A percentile compares a stretch with the other conserved stretches of the same genome.
Conservation (phyloP, 2,329 filamentous ascomycete genomes). For the Aureobasidium namibiae region DNA sequence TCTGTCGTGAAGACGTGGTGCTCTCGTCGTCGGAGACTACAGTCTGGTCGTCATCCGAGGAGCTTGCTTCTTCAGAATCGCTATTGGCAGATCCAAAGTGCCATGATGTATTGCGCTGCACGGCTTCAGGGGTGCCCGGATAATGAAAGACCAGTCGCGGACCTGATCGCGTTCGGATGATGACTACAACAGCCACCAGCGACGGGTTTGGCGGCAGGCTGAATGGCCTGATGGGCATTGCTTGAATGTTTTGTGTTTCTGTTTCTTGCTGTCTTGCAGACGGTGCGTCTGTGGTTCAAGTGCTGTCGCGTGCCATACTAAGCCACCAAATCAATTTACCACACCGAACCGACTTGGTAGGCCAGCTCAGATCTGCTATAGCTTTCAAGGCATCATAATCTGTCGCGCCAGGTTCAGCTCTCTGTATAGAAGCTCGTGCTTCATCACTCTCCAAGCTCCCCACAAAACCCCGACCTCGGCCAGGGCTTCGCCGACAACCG, state of each 20-base stretch:
- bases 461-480: not conserved
- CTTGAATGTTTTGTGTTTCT: not conserved
- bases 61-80: constrained; percentile 9
- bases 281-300: not conserved
- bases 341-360: not conserved
- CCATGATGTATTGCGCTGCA: constrained; percentile 6
- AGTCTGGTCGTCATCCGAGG: constrained; percentile 7
- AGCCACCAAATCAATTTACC: not conserved
- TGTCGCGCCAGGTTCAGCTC: not conserved
- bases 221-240: constrained; percentile 14
- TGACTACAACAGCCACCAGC: constrained; percentile 62
- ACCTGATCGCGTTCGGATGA: constrained; percentile 68
- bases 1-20: constrained; percentile 2
- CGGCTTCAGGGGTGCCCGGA: constrained; percentile 39
- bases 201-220: constrained; percentile 44
- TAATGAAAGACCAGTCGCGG: constrained; percentile 83
- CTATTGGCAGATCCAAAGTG: constrained; percentile 9
- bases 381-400: constrained; percentile 1
- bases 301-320: constrained; percentile 2
- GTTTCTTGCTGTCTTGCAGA: not conserved
- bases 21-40: not conserved
- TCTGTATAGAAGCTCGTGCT: not conserved
- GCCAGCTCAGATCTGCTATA: not conserved
- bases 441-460: not conserved
- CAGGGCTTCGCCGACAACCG: not conserved